A percentile compares a stretch with the other conserved stretches of the same genome.
Evolutionary conservation across 192 early-diverging fungal genomes (phyloP).

Genomic region (Entophlyctis helioformis): DNA sequence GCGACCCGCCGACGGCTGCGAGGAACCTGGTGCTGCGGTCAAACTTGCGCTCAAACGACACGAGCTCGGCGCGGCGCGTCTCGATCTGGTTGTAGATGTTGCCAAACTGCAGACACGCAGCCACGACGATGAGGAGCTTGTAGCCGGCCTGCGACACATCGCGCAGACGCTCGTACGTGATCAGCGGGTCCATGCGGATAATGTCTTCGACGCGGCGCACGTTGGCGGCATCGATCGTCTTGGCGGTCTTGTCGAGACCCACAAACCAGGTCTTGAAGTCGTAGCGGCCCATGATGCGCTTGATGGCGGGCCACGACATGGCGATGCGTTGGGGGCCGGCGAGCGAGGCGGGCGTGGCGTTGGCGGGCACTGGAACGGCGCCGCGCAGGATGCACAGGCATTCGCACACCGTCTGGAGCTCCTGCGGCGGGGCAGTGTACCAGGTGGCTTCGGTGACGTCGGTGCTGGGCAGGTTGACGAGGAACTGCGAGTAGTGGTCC

Average conservation of each 20-base stretch:
- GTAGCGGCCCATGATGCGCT: constrained; percentile 26
- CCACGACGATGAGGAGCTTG: constrained; percentile 35
- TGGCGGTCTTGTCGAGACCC: constrained; percentile 20
- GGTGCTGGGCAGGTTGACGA: constrained; percentile 17
- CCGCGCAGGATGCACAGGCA: constrained; percentile 33
- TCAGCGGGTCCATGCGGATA: constrained; percentile 28
- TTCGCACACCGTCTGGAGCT: constrained; percentile 38
- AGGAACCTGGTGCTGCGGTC: no score
- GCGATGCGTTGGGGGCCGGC: no score
- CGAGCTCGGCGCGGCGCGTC: no score
- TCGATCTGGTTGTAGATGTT: constrained; percentile 22
- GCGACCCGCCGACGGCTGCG: no score
- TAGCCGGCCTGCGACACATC: constrained; percentile 34
- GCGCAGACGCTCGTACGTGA: constrained; percentile 40
- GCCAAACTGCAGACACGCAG: constrained; percentile 39
- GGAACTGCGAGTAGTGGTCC: constrained; percentile 28
- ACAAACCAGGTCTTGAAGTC: constrained; percentile 36
- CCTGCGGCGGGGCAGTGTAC: constrained; percentile 32
- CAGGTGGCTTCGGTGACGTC: constrained; percentile 35
- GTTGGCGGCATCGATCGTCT: constrained; percentile 18
- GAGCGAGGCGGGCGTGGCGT: neutral
- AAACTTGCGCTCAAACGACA: no score
- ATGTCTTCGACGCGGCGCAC: constrained; percentile 33
- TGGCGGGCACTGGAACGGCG: neutral
- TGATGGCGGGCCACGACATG: constrained; percentile 30